Base-by-base conservation (phyloP, 345 rosid species). In the Lumnitzera racemosa region DNA sequence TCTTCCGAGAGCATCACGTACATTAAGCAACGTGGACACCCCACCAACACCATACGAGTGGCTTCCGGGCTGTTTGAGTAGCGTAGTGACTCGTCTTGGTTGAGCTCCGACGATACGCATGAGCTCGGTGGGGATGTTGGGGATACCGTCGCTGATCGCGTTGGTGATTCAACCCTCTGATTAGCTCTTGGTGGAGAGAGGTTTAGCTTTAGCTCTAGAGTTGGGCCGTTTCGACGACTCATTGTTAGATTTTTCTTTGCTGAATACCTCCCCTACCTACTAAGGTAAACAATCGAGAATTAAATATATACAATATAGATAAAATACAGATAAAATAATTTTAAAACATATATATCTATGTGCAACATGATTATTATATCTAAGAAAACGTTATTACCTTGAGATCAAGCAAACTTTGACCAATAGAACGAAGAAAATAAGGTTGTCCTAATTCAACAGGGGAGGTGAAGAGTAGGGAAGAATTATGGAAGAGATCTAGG, bases 51-150 rank as follows among this genome's bases (percentile, higher is more conserved):
- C 99, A 94, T 94, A 41, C 97, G 86, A 0, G 89, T 77, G 12
- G 96, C 77, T 69, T 90, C 97, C n/a, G 99, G 99, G 72, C 97
- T 90, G 71, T 74, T 82, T 0, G 82, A 70, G 76, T 78, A 70
- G 62, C 77, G 61, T 41, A 47, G 67, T 16, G 58, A 53, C 11
- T 49, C 59, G 16, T 79, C 86, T 12, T 75, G 82, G 78, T 76
- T 76, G 71, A 66, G 20, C 84, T 94, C 97, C 0, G 90, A 84
- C 5, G 99, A 94, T 60, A 94, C 81, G 13, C 97, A 94, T 2
- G 99, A 90, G 83, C 84, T 94, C n/a, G 85, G 92, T 0, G 95
- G 97, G 24, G 98, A 88, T 12, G 76, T 81, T 2, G 98, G 96
- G 12, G 95, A 90, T 12, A 76, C 77, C 0, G 96, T 76, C 0